phyloP scores from a whole-genome alignment of 805 yeast species.

The Lipomyces sp. region DNA sequence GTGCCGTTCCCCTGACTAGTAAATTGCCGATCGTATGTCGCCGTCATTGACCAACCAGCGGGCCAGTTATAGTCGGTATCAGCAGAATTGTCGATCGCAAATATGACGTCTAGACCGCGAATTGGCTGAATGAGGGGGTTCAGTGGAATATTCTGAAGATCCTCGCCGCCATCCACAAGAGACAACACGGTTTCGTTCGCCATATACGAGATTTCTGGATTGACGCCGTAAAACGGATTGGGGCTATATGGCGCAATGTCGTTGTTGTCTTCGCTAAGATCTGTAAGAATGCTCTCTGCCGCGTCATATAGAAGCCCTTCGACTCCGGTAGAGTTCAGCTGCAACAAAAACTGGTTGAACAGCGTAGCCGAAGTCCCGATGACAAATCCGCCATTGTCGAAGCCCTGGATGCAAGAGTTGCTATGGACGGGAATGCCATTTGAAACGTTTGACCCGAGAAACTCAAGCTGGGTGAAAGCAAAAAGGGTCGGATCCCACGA shows the following conservation, averaged over 20 bases:
- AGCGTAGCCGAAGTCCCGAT: conserved; percentile 81
- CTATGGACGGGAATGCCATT: conserved; percentile 54
- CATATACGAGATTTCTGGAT: conserved; percentile 37
- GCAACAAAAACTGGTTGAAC: conserved; percentile 64
- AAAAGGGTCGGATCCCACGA: conserved; percentile 79
- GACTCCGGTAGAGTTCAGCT: conserved; percentile 53
- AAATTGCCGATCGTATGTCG: conserved; percentile 60
- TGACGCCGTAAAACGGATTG: conserved; percentile 61
- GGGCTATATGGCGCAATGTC: conserved; percentile 72
- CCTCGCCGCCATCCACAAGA: conserved; percentile 75
- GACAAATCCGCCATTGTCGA: conserved; percentile 77
- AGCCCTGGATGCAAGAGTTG: conserved; percentile 59
- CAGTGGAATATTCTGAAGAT: conserved; percentile 60
- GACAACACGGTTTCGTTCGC: conserved; percentile 45
- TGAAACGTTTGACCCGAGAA: conserved; percentile 62
- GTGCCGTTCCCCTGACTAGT: conserved; percentile 52
- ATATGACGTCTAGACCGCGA: conserved; percentile 59
- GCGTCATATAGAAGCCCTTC: conserved; percentile 48
- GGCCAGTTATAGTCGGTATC: conserved; percentile 59
- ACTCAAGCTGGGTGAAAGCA: conserved; percentile 63
- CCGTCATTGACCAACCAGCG: conserved; percentile 57
- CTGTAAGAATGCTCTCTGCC: conserved; percentile 46
- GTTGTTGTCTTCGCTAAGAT: conserved; percentile 42
- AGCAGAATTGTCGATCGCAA: conserved; percentile 64
- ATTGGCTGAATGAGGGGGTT: conserved; percentile 59